A percentile compares a stretch with the other conserved stretches of the same genome.
Conservation (phyloP, 768 basidiomycete species). For the Pulveroboletus sp. region DNA sequence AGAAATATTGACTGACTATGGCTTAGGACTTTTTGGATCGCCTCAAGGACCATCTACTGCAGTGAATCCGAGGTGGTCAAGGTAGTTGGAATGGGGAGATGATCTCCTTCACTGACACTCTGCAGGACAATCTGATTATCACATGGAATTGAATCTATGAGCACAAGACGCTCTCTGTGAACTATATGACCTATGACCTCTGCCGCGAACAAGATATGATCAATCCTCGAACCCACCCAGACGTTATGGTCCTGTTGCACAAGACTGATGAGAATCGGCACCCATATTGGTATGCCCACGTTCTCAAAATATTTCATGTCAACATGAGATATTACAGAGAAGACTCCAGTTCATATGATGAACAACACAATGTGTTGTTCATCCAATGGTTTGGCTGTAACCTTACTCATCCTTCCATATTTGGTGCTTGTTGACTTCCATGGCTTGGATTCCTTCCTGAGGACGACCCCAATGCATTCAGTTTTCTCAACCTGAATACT, state of each 20-base stretch:
- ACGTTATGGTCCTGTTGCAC: not conserved
- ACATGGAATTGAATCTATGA: not conserved
- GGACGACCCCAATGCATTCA: not conserved
- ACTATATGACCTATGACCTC: conserved; percentile 1
- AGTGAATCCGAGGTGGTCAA: too few relatives aligned
- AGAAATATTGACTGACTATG: too few relatives aligned
- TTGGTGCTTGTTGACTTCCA: not conserved
- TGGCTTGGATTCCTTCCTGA: not conserved
- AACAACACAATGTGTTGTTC: not conserved
- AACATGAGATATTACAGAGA: not conserved
- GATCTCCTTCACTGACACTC: not conserved
- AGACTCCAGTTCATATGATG: accelerated
- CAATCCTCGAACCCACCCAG: not conserved
- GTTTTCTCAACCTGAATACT: not conserved
- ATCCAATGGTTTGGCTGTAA: not conserved
- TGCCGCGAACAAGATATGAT: not conserved
- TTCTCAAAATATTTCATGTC: not conserved
- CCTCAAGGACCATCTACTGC: not conserved
- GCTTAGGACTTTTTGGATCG: not conserved
- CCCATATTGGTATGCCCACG: not conserved
- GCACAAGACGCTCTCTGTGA: not conserved
- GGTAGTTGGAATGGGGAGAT: not conserved
- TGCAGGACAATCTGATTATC: not conserved
- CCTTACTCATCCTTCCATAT: too few relatives aligned
- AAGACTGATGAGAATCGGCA: not conserved